Percentiles rank a stretch among this genome's conserved stretches.
Evolutionary conservation across 805 yeast genomes (phyloP).

Genomic region (Pichia gijzeniarum): DNA sequence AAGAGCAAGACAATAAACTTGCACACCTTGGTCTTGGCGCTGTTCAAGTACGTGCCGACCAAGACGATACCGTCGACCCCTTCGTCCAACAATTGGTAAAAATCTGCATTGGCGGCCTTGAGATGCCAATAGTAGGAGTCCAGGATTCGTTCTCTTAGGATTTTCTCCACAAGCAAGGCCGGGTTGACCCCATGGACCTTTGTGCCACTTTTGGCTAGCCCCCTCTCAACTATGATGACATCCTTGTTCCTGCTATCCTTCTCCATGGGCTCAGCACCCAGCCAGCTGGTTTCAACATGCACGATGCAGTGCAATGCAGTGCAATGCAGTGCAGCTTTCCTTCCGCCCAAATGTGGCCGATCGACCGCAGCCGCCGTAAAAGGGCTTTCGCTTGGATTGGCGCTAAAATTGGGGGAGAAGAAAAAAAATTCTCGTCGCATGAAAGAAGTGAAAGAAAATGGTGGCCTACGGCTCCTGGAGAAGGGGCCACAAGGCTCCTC

Average conservation of each 20-base stretch:
- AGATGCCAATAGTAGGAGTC: conserved; percentile 56
- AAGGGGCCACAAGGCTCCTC: no score
- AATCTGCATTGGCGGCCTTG: conserved; percentile 43
- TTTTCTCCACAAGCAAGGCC: conserved; percentile 48
- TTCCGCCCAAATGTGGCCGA: no score
- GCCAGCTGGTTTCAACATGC: no score
- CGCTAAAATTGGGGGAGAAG: neutral
- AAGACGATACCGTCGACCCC: conserved; percentile 32
- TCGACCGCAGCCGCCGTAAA: no score
- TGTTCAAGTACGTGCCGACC: conserved; percentile 40
- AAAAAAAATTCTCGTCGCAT: conserved; percentile 4
- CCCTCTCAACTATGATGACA: conserved; percentile 30
- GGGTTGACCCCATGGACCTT: conserved; percentile 41
- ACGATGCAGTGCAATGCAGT: no score
- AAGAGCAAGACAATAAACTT: conserved; percentile 73
- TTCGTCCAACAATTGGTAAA: conserved; percentile 40
- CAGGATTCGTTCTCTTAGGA: conserved; percentile 48
- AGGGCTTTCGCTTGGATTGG: no score
- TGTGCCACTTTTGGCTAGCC: conserved; percentile 24
- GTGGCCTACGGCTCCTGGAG: no score
- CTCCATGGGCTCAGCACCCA: neutral
- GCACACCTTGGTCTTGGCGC: conserved; percentile 49
- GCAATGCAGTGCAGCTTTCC: no score
- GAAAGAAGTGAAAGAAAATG: neutral
- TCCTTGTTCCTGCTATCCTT: neutral